A percentile compares a stretch with the other conserved stretches of the same genome.
Conservation (phyloP, 352 stramenopile genomes). For the Phytophthora podocarpi region DNA sequence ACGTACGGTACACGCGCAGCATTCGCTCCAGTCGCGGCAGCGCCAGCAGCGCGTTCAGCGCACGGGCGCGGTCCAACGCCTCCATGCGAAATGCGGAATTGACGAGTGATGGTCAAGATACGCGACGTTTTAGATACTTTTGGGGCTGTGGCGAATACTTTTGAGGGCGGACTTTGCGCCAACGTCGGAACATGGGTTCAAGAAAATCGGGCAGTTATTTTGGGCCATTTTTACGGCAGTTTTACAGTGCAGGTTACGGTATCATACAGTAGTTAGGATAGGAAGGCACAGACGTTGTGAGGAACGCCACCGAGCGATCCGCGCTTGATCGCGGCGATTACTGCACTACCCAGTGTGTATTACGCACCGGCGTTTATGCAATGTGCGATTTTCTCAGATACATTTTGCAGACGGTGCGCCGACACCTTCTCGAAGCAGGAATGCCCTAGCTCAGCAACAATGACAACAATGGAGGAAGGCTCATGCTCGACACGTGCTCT, state of each 20-base stretch:
- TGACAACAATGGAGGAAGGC: no score
- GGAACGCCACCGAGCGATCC: no score
- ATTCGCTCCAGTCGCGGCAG: constrained; percentile 62
- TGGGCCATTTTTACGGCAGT: background rate
- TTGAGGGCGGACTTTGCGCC: background rate
- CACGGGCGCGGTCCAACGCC: constrained; percentile 42
- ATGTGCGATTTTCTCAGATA: constrained; percentile 3
- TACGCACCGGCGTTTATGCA: constrained; percentile 10
- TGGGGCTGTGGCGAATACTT: constrained; percentile 10
- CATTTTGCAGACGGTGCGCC: background rate
- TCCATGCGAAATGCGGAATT: constrained; percentile 20
- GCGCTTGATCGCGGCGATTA: background rate
- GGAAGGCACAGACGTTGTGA: no score
- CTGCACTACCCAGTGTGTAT: background rate
- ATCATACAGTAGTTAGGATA: no score
- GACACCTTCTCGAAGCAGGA: background rate
- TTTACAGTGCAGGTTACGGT: background rate
- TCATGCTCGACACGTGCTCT: background rate
- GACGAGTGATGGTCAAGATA: constrained; percentile 20
- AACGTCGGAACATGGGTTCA: constrained; percentile 24
- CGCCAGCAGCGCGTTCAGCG: constrained; percentile 49
- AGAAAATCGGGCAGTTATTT: background rate
- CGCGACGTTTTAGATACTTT: constrained; percentile 6
- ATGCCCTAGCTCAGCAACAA: background rate
- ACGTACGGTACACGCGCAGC: constrained; percentile 58